These are phyloP conservation scores for Zancudomyces culisetae DNA, from an alignment of 371 early-diverging fungal genomes.

Conservation along the genomic window DNA sequence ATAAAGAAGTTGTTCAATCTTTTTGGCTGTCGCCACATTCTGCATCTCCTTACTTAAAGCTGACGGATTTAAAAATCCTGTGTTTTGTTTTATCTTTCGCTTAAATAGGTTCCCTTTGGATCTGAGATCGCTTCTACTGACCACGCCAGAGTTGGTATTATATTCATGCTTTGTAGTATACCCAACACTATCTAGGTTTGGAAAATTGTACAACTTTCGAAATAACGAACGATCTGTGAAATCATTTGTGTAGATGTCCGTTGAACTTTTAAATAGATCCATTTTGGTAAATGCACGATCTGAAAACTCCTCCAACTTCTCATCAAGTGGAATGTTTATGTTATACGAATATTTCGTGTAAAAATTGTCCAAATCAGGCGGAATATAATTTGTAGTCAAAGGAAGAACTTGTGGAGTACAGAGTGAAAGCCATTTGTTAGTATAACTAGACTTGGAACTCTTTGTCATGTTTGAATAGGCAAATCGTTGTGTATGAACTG, in stretches of 20 bases:
- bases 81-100: not conserved
- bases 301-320: too few relatives aligned
- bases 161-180: not conserved
- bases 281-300: not conserved
- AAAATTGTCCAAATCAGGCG: constrained; percentile 42
- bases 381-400: constrained; percentile 76
- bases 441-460: constrained; percentile 12
- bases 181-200: too few relatives aligned
- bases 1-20: constrained; percentile 45
- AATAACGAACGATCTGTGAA: not conserved
- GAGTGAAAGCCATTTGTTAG: constrained; percentile 60
- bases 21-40: constrained; percentile 4
- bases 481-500: constrained; percentile 20
- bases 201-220: not conserved
- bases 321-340: constrained; percentile 12
- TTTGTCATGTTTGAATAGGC: constrained; percentile 12
- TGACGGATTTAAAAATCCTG: not conserved
- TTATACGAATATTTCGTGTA: constrained; percentile 71
- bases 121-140: not conserved
- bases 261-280: not conserved
- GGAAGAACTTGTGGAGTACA: constrained; percentile 87
- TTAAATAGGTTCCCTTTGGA: not conserved
- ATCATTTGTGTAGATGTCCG: not conserved
- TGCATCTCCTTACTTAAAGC: not conserved
- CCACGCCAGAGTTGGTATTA: not conserved